Conservation (phyloP, 2,329 filamentous ascomycete species). For the Fusarium paranaense region DNA sequence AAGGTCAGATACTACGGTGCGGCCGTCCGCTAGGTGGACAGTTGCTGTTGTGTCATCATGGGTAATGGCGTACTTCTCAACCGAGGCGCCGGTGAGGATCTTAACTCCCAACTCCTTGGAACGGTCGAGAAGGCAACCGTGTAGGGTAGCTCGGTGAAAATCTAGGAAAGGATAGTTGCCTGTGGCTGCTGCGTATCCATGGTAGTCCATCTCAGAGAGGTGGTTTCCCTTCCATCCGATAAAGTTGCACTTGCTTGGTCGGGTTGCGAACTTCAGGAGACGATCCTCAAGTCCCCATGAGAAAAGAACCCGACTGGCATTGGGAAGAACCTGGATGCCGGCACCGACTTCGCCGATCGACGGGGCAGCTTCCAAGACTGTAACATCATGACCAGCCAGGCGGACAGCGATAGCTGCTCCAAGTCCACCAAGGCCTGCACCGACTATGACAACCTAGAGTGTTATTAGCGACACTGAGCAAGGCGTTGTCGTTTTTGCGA, state of each 20-base stretch:
- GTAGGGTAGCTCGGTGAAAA: conserved; percentile 62
- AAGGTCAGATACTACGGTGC: conserved; percentile 53
- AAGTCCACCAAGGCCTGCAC: conserved; percentile 43
- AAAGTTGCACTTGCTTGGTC: conserved; percentile 42
- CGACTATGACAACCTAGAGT: conserved; percentile 34
- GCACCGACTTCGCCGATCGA: conserved; percentile 44
- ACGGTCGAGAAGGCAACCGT: conserved; percentile 55
- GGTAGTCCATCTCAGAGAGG: conserved; percentile 40
- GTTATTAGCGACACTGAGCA: background rate
- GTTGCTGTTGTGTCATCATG: conserved; percentile 21
- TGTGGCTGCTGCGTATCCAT: conserved; percentile 32
- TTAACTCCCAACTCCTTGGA: conserved; percentile 54
- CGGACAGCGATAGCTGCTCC: conserved; percentile 40
- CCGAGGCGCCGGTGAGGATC: conserved; percentile 42
- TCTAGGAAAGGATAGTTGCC: conserved; percentile 55
- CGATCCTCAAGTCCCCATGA: conserved; percentile 40
- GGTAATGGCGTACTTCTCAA: conserved; percentile 18
- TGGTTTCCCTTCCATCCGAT: conserved; percentile 42
- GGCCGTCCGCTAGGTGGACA: conserved; percentile 46
- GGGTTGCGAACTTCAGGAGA: conserved; percentile 32
- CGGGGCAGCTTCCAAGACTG: conserved; percentile 39
- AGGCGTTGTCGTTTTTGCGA: background rate
- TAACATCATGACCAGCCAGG: conserved; percentile 42
- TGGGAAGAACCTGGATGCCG: conserved; percentile 43
- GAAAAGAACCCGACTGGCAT: conserved; percentile 37